Evolutionary conservation across 2,329 filamentous ascomycete species (phyloP).

Genomic region (Microsporum audouinii): DNA sequence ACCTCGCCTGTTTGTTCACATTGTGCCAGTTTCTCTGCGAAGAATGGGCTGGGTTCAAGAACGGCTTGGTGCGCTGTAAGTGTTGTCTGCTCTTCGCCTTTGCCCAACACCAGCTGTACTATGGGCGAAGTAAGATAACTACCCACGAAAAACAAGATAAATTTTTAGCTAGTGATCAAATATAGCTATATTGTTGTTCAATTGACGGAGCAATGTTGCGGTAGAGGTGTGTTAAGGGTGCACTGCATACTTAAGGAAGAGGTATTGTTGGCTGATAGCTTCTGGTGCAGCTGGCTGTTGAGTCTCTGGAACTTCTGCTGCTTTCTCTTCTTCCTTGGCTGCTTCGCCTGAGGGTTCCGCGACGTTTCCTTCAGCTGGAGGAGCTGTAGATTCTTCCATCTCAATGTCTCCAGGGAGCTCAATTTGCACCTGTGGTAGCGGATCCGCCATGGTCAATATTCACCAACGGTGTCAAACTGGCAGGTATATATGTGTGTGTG

Average conservation of each 20-base stretch:
- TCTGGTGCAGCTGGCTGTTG: constrained; percentile 5
- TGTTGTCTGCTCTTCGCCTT: constrained; percentile 47
- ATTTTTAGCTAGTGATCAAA: not conserved
- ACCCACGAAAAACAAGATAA: not conserved
- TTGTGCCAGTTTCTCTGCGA: constrained; percentile 48
- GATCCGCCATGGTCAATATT: not conserved
- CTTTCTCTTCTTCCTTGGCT: constrained; percentile 2
- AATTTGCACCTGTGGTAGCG: constrained; percentile 12
- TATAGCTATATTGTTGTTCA: not conserved
- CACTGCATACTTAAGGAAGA: not conserved
- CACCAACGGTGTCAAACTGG: not conserved
- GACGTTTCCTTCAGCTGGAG: not conserved
- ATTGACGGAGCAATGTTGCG: not conserved
- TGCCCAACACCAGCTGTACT: constrained; percentile 55
- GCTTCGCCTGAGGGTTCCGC: not conserved
- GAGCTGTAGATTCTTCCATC: constrained; percentile 15
- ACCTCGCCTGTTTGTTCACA: constrained; percentile 45
- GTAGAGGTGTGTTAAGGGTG: not conserved
- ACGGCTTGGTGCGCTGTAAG: constrained; percentile 73
- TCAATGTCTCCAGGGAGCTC: constrained; percentile 18
- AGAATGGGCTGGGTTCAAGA: constrained; percentile 62
- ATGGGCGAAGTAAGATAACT: constrained; percentile 57
- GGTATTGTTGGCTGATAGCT: not conserved
- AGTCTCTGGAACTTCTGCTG: constrained; percentile 10
- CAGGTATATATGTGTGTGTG: not conserved